phyloP scores from a whole-genome alignment of 441 rosid genomes.

The Metrosideros polymorpha region DNA sequence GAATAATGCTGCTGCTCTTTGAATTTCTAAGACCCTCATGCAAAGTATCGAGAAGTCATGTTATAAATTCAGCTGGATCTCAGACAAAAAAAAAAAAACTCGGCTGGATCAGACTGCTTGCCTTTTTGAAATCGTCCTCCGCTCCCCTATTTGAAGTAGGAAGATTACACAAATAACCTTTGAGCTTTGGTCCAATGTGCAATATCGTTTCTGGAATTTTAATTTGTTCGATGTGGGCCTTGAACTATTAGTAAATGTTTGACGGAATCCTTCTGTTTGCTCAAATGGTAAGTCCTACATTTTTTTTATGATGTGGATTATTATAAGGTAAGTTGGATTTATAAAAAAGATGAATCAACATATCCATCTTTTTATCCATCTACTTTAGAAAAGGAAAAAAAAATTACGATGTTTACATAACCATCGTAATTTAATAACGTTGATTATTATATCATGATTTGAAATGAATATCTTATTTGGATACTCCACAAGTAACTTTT shows the following conservation, averaged over 20 bases:
- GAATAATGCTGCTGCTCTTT: neutral
- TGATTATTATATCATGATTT: no score
- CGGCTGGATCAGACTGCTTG: neutral
- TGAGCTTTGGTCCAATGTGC: rapidly evolving
- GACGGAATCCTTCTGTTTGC: neutral
- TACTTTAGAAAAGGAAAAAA: no score
- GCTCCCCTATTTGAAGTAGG: neutral
- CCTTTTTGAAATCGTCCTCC: neutral
- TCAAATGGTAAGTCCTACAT: no score
- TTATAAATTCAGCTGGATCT: neutral
- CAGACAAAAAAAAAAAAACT: no score
- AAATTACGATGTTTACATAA: no score
- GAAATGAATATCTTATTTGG: no score
- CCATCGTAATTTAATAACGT: neutral
- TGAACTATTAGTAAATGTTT: rapidly evolving
- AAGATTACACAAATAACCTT: rapidly evolving
- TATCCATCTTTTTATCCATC: neutral
- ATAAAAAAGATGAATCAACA: no score
- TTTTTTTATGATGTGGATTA: neutral
- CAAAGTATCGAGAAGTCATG: neutral
- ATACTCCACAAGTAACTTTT: no score
- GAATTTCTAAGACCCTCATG: neutral
- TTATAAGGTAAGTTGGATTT: neutral
- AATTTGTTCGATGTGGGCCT: no score
- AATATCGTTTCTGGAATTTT: rapidly evolving